phyloP scores from a whole-genome alignment of 2,329 filamentous ascomycete genomes.

The Samsoniella hepiali region DNA sequence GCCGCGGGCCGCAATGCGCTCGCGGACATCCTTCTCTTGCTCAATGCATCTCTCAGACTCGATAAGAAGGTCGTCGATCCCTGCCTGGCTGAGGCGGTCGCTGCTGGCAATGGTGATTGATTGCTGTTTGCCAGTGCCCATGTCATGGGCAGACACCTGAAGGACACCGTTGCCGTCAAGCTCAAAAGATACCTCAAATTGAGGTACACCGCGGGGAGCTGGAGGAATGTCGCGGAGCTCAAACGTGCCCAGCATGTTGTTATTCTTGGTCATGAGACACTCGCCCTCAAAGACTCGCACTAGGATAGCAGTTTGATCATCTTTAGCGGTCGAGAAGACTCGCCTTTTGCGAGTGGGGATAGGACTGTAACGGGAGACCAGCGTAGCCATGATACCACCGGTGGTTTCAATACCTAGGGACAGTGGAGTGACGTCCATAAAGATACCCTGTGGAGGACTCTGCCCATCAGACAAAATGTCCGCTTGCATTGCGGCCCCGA shows the following conservation, averaged over 20 bases:
- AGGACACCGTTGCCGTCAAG: constrained; percentile 98
- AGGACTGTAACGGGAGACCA: constrained; percentile 89
- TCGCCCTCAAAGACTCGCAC: constrained; percentile 97
- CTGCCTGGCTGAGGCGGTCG: constrained; percentile 90
- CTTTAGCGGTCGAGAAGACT: constrained; percentile 96
- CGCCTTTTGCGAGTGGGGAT: constrained; percentile 96
- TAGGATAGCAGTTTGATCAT: constrained; percentile 92
- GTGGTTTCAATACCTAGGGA: constrained; percentile 97
- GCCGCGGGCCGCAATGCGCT: constrained; percentile 85
- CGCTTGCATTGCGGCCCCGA: constrained; percentile 94
- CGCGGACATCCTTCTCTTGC: constrained; percentile 96
- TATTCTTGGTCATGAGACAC: constrained; percentile 90
- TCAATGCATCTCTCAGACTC: constrained; percentile 98
- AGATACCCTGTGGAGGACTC: constrained; percentile 61
- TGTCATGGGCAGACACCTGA: constrained; percentile 92
- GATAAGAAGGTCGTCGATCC: constrained; percentile 98
- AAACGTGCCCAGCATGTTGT: constrained; percentile 97
- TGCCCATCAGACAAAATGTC: constrained; percentile 90
- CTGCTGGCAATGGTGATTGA: constrained; percentile 99
- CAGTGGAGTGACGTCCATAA: constrained; percentile 92
- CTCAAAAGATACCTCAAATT: constrained; percentile 97
- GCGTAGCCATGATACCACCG: constrained; percentile 94
- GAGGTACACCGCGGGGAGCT: constrained; percentile 90
- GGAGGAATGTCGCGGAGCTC: constrained; percentile 95
- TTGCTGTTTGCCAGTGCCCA: constrained; percentile 96